Conservation (phyloP, 2,329 filamentous ascomycete genomes). For the Beauveria caledonica region DNA sequence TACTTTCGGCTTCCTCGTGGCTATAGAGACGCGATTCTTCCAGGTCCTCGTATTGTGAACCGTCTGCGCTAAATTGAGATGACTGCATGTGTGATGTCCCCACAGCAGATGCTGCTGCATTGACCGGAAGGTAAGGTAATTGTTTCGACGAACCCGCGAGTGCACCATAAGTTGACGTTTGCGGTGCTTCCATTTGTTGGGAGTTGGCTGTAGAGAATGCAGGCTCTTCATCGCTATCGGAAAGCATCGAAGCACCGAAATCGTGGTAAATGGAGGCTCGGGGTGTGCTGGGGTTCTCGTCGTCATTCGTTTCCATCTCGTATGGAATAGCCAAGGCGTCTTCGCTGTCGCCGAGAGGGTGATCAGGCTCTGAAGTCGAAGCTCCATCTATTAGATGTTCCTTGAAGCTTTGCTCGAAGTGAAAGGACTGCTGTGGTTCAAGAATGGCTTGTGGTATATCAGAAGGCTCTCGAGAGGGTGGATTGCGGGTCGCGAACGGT, state of each 20-base stretch:
- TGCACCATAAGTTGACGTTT: not conserved
- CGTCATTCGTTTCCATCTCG: constrained; percentile 34
- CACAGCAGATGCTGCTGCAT: constrained; percentile 2
- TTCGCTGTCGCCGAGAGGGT: constrained; percentile 41
- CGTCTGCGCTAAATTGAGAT: not conserved
- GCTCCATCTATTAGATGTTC: constrained; percentile 18
- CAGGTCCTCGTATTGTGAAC: constrained; percentile 37
- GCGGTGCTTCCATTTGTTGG: not conserved
- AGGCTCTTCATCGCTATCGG: constrained; percentile 18
- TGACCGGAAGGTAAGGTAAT: constrained; percentile 16
- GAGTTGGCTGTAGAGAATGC: constrained; percentile 16
- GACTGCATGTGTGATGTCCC: not conserved
- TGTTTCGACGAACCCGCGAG: constrained; percentile 9
- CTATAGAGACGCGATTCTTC: constrained; percentile 62
- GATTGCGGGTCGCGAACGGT: constrained; percentile 36
- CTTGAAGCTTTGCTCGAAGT: constrained; percentile 11
- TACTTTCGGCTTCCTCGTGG: constrained; percentile 74
- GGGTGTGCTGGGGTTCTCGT: constrained; percentile 40
- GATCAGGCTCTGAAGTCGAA: constrained; percentile 17
- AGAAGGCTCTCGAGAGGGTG: constrained; percentile 23
- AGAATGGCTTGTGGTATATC: constrained; percentile 14
- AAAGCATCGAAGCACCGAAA: constrained; percentile 16
- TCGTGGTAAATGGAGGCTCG: constrained; percentile 41
- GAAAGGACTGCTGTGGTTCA: constrained; percentile 17
- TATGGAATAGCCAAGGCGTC: constrained; percentile 50